Base-by-base conservation (phyloP, 306 rosid species). In the Morella rubra region DNA sequence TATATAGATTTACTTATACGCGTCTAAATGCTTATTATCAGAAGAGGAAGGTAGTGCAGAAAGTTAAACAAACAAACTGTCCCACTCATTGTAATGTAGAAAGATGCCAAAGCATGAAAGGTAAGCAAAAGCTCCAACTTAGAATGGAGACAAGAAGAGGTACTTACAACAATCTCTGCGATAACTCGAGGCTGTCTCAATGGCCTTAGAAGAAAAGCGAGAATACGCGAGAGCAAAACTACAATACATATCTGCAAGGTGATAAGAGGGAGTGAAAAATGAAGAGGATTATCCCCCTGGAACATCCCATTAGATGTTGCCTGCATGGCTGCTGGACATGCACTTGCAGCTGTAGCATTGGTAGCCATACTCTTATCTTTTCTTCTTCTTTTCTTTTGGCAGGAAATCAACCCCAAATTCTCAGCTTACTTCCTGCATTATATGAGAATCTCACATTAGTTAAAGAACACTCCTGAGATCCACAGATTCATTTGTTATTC, bases 301-400 rank as follows among this genome's bases (percentile, higher is more conserved):
- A 90, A 90, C 9, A 90, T 79, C n/a, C 96, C 96, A 73, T 90
- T 90, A 0, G 96, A 90, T 12, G 96, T 86, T 6, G 96, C 92
- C 69, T 72, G 64, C 96, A 90, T 90, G 14, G 71, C 69, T 0
- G 76, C 44, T 19, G 88, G 71, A 73, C 87, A 84, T 4, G 44
- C 42, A 68, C 50, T 58, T 6, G 51, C 37, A 10, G 8, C 19
- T 44, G 89, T 79, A 51, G 50, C 19, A 76, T 87, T 90, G 8
- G 4, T 49, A 9, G 76, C 86, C 96, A 90, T 90, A 65, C 69
- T 82, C 9, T 7, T 60, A n/a, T 11, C 13, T 5, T 51, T 82
- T 37, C 5, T 44, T 62, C 62, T 82, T 41, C 7, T 19, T 62
- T 27, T 14, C 7, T 6, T 53, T 13, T 14, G 18, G 37, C 42